Percentiles rank a stretch among this genome's conserved stretches.
Evolutionary conservation across 1,284 basidiomycete genomes (phyloP).

Genomic region (Tylopilus orsonianus): DNA sequence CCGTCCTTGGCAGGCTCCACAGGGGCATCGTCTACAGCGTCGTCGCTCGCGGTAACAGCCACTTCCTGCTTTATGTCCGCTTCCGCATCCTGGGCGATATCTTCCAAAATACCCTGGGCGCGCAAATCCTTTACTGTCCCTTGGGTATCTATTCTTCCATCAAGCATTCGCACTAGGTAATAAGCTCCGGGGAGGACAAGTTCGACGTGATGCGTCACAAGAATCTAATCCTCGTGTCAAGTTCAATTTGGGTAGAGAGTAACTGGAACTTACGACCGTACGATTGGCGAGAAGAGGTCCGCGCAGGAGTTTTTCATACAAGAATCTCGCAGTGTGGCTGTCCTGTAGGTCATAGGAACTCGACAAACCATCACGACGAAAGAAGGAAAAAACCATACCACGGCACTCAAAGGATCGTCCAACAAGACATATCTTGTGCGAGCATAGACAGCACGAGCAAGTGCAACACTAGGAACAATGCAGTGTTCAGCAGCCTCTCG

Average conservation of each 20-base stretch:
- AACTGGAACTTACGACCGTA: slow-evolving; percentile 48
- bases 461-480: slow-evolving; percentile 42
- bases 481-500: not conserved
- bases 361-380: not conserved
- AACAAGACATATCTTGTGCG: slow-evolving; percentile 50
- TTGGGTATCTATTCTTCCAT: slow-evolving; percentile 58
- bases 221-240: slow-evolving; percentile 36
- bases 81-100: slow-evolving; percentile 40
- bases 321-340: slow-evolving; percentile 57
- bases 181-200: slow-evolving; percentile 57
- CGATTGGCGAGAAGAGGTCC: slow-evolving; percentile 57
- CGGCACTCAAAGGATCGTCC: slow-evolving; percentile 61
- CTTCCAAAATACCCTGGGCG: slow-evolving; percentile 46
- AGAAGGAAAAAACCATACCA: slow-evolving; percentile 34
- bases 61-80: slow-evolving; percentile 26
- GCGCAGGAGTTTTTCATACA: slow-evolving; percentile 52
- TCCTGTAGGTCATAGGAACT: slow-evolving; percentile 39
- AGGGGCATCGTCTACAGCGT: slow-evolving; percentile 17
- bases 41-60: slow-evolving; percentile 15
- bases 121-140: slow-evolving; percentile 54
- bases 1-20: slow-evolving; percentile 11
- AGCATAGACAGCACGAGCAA: slow-evolving; percentile 57
- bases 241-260: not conserved
- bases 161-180: slow-evolving; percentile 60
- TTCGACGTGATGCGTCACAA: slow-evolving; percentile 68